These are phyloP conservation scores for Theobroma cacao DNA, from an alignment of 345 rosid genomes.

Conservation along the genomic window DNA sequence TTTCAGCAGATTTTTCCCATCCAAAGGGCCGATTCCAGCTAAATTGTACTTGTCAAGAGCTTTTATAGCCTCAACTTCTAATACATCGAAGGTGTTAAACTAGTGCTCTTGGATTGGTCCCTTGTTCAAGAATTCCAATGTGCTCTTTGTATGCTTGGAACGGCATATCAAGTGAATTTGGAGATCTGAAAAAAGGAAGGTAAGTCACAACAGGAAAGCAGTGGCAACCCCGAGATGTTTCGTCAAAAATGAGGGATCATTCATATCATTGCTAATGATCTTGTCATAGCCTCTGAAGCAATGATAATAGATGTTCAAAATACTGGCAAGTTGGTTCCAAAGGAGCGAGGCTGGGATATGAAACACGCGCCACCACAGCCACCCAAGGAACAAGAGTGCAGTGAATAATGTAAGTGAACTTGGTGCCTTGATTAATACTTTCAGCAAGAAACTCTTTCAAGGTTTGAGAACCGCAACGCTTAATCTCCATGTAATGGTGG, in stretches of 20 bases:
- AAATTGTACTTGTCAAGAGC: slow-evolving; percentile 24
- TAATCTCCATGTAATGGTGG: not conserved
- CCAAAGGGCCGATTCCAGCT: slow-evolving; percentile 53
- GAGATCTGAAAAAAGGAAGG: slow-evolving; percentile 31
- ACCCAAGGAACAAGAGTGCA: slow-evolving; percentile 58
- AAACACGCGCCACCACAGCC: slow-evolving; percentile 41
- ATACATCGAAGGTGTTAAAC: slow-evolving; percentile 55
- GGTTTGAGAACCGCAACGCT: not conserved
- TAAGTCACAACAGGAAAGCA: slow-evolving; percentile 39
- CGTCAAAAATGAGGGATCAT: slow-evolving; percentile 19
- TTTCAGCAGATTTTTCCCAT: slow-evolving; percentile 21
- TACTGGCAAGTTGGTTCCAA: slow-evolving; percentile 69
- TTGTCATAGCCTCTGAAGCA: slow-evolving; percentile 40
- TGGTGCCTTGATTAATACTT: slow-evolving; percentile 1
- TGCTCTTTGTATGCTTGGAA: slow-evolving; percentile 28
- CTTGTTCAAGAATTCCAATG: slow-evolving; percentile 29
- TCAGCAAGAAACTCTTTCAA: not conserved
- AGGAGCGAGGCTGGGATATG: slow-evolving; percentile 42
- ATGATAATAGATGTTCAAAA: slow-evolving; percentile 51
- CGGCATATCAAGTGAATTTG: not conserved
- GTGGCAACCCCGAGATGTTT: slow-evolving; percentile 53
- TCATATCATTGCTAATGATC: slow-evolving; percentile 1
- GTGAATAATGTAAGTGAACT: slow-evolving; percentile 41
- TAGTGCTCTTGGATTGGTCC: slow-evolving; percentile 42
- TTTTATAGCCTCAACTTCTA: slow-evolving; percentile 48